Evolutionary conservation across 1,139 yeast genomes (phyloP).

Genomic region (Scheffersomyces lignicola): DNA sequence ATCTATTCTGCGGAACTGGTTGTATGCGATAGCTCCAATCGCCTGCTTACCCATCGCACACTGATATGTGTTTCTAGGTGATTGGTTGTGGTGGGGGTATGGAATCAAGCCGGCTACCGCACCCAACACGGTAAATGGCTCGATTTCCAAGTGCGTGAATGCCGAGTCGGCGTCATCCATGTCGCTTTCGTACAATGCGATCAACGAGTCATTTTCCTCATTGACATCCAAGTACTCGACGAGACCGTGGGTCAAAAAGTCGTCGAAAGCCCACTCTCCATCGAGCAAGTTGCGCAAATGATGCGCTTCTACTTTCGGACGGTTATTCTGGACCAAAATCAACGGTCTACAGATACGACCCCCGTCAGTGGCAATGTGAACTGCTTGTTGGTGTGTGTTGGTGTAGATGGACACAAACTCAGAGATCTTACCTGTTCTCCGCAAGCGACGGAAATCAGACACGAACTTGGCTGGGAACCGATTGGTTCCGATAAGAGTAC

Average conservation of each 20-base stretch:
- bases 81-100: slow-evolving; percentile 98
- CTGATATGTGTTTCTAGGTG: slow-evolving; percentile 97
- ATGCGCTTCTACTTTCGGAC: slow-evolving; percentile 66
- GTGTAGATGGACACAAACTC: slow-evolving; percentile 90
- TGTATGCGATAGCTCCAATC: slow-evolving; percentile 97
- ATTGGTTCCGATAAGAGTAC: slow-evolving; percentile 90
- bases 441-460: slow-evolving; percentile 67
- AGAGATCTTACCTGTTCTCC: slow-evolving; percentile 84
- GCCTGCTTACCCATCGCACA: slow-evolving; percentile 99
- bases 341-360: slow-evolving; percentile 98
- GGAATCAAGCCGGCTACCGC: slow-evolving; percentile 99
- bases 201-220: slow-evolving; percentile 93
- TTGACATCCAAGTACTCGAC: slow-evolving; percentile 97
- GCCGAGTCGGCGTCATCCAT: slow-evolving; percentile 30
- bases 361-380: slow-evolving; percentile 98
- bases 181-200: slow-evolving; percentile 80
- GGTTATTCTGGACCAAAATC: slow-evolving; percentile 73
- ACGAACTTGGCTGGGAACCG: slow-evolving; percentile 85
- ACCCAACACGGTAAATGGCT: slow-evolving; percentile 93
- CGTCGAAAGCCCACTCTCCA: slow-evolving; percentile 85
- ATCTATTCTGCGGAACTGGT: slow-evolving; percentile 93
- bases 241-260: slow-evolving; percentile 78
- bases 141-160: slow-evolving; percentile 91
- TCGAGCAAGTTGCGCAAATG: slow-evolving; percentile 62
- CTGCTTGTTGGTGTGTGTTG: slow-evolving; percentile 86